Evolutionary conservation across 2,329 filamentous ascomycete species (phyloP).

Genomic region (Fusarium sp.): DNA sequence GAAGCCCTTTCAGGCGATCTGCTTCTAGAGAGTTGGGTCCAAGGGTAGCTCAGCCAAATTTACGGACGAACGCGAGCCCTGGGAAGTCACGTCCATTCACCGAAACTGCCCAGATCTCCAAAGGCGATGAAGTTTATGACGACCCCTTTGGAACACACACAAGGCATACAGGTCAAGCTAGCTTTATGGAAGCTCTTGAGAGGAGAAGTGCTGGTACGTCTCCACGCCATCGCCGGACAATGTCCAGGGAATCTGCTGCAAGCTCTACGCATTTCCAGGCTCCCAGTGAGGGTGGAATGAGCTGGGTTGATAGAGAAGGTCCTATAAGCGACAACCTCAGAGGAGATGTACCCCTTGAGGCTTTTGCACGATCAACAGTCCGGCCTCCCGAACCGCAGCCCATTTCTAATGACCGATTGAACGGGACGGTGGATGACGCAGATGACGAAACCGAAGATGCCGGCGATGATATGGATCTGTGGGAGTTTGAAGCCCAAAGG

Average conservation of each 20-base stretch:
- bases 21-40: slow-evolving; percentile 48
- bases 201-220: slow-evolving; percentile 35
- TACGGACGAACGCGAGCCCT: slow-evolving; percentile 45
- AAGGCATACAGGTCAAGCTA: slow-evolving; percentile 42
- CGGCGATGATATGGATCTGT: slow-evolving; percentile 62
- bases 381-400: neutral
- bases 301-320: slow-evolving; percentile 53
- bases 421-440: slow-evolving; percentile 28
- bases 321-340: slow-evolving; percentile 49
- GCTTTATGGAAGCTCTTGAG: slow-evolving; percentile 47
- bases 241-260: slow-evolving; percentile 41
- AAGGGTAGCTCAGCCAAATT: slow-evolving; percentile 40
- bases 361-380: slow-evolving; percentile 29
- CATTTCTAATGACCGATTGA: slow-evolving; percentile 10
- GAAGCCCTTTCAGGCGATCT: slow-evolving; percentile 64
- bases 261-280: slow-evolving; percentile 48
- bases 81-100: slow-evolving; percentile 32
- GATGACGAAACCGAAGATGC: slow-evolving; percentile 30
- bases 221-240: slow-evolving; percentile 17
- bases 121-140: slow-evolving; percentile 30
- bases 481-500: slow-evolving; percentile 66
- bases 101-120: slow-evolving; percentile 13
- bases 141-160: slow-evolving; percentile 44
- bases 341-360: slow-evolving; percentile 48
- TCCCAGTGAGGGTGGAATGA: slow-evolving; percentile 53